A percentile compares a stretch with the other conserved stretches of the same genome.
Conservation (phyloP, 257 asterid species). For the Solanum arcanum region DNA sequence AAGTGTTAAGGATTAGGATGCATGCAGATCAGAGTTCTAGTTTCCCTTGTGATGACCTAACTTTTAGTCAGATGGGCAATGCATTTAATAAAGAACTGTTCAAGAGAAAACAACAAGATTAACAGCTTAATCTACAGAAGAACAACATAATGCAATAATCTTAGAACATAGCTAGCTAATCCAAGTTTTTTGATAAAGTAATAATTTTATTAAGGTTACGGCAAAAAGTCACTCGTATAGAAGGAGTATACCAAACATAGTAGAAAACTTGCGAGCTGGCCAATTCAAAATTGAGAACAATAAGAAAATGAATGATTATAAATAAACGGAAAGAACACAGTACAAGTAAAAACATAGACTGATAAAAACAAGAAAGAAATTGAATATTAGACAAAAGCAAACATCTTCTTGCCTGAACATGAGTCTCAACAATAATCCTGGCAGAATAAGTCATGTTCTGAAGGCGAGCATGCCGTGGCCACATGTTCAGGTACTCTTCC, state of each 20-base stretch:
- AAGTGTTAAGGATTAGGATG: not conserved
- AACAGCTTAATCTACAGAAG: not conserved
- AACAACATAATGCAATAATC: not conserved
- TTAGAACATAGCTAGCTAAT: not conserved
- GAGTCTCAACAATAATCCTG: slow-evolving; percentile 52
- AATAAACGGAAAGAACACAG: not conserved
- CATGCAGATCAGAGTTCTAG: not conserved
- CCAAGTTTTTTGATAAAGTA: not conserved
- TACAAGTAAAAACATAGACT: not conserved
- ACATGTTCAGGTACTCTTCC: slow-evolving; percentile 30
- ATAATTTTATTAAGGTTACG: not conserved
- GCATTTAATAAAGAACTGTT: not conserved
- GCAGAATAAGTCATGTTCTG: slow-evolving; percentile 87
- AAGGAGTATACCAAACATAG: not conserved
- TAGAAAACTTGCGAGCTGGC: not conserved
- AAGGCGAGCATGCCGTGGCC: slow-evolving; percentile 87
- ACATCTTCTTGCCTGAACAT: slow-evolving; percentile 39
- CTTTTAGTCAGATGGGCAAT: not conserved
- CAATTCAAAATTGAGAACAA: not conserved
- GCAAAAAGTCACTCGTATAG: not conserved
- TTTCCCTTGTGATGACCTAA: not conserved
- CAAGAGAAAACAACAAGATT: not conserved
- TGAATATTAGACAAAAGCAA: not conserved
- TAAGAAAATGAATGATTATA: not conserved
- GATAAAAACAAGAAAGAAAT: not conserved